These are phyloP conservation scores for Monosporascus sp. DNA, from an alignment of 2,329 filamentous ascomycete species.

Conservation along the genomic window DNA sequence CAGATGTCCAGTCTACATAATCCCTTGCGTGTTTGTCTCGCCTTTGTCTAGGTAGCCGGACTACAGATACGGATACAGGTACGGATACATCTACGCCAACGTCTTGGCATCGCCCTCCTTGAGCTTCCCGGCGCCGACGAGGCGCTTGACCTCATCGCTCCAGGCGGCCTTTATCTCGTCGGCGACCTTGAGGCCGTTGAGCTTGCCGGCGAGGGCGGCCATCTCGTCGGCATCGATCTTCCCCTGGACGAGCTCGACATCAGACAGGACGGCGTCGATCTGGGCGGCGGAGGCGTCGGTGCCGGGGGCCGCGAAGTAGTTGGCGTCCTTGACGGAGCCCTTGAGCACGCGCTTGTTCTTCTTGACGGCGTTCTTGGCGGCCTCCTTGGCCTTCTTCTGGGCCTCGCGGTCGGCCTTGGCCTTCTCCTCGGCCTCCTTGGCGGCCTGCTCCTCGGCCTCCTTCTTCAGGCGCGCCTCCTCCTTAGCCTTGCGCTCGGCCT, in stretches of 20 bases:
- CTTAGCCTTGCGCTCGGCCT: slow-evolving; percentile 77
- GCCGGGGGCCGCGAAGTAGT: slow-evolving; percentile 72
- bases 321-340: slow-evolving; percentile 90
- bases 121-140: slow-evolving; percentile 78
- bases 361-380: slow-evolving; percentile 97
- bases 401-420: slow-evolving; percentile 81
- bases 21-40: too few relatives aligned
- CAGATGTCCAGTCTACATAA: too few relatives aligned
- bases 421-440: slow-evolving; percentile 78
- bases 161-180: slow-evolving; percentile 84
- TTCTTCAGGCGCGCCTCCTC: slow-evolving; percentile 83
- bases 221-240: slow-evolving; percentile 92
- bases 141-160: slow-evolving; percentile 68
- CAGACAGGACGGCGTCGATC: slow-evolving; percentile 77
- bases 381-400: slow-evolving; percentile 95
- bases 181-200: slow-evolving; percentile 72
- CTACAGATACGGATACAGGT: too few relatives aligned
- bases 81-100: slow-evolving; percentile 26
- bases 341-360: slow-evolving; percentile 99
- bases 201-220: slow-evolving; percentile 73
- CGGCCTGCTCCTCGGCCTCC: slow-evolving; percentile 73
- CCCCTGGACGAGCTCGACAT: slow-evolving; percentile 80
- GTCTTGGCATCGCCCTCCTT: slow-evolving; percentile 78
- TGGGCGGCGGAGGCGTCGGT: slow-evolving; percentile 69
- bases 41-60: too few relatives aligned